A percentile compares a stretch with the other conserved stretches of the same genome.
These are phyloP conservation scores for Microglena sp. DNA, from an alignment of 139 green algal genomes.

Conservation along the genomic window DNA sequence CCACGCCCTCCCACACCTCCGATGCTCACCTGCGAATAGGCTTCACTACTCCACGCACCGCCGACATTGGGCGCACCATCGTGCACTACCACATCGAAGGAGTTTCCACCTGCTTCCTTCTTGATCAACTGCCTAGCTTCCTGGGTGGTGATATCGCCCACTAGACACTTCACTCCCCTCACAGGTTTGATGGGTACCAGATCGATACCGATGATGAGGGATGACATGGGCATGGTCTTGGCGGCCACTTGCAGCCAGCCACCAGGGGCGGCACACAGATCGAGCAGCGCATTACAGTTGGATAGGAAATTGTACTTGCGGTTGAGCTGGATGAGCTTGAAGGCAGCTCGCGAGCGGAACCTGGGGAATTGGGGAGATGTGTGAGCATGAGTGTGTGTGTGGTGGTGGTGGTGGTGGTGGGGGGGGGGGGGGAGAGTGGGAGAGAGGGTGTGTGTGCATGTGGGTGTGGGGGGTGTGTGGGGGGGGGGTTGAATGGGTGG, in stretches of 20 bases:
- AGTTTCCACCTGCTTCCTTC: conserved; percentile 6
- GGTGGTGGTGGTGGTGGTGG: neutral
- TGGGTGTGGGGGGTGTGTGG: conserved; percentile 1
- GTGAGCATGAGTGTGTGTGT: neutral
- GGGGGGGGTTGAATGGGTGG: no score
- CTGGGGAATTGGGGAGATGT: conserved; percentile 28
- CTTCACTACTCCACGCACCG: conserved; percentile 80
- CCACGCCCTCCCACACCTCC: no score
- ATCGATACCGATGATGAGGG: conserved; percentile 90
- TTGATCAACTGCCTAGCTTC: conserved; percentile 21
- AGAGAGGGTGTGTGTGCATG: neutral
- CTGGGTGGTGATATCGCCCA: conserved; percentile 92
- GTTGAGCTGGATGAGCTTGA: conserved; percentile 99
- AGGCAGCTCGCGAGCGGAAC: conserved; percentile 93
- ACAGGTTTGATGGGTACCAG: conserved; percentile 89
- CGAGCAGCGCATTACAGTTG: conserved; percentile 65
- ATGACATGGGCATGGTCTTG: conserved; percentile 87
- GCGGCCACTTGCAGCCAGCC: conserved; percentile 65
- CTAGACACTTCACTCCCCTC: conserved; percentile 68
- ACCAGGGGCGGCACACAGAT: conserved; percentile 95
- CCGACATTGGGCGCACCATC: conserved; percentile 97
- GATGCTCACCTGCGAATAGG: conserved; percentile 64
- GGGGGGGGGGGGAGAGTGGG: neutral
- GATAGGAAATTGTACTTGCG: conserved; percentile 90
- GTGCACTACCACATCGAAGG: conserved; percentile 90